Conservation (phyloP, 1,139 yeast genomes). For the Yamadazyma siamensis region DNA sequence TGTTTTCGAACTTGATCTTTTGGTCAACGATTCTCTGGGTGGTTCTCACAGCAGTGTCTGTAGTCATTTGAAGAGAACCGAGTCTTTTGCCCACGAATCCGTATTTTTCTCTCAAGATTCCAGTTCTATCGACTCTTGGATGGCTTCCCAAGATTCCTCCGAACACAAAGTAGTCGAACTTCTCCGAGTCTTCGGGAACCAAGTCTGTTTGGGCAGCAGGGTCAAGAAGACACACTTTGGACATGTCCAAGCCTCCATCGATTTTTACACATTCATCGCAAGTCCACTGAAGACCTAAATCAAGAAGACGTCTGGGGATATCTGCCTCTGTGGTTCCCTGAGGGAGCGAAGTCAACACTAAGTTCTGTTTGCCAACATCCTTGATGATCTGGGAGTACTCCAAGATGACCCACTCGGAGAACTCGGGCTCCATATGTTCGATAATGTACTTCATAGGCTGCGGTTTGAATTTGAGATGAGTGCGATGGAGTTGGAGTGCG, state of each 20-base stretch:
- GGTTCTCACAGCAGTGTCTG: constrained; percentile 94
- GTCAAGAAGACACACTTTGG: constrained; percentile 76
- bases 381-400: constrained; percentile 81
- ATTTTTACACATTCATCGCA: constrained; percentile 61
- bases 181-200: constrained; percentile 59
- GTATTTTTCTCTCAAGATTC: constrained; percentile 73
- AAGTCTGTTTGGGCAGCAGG: constrained; percentile 81
- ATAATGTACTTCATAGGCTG: constrained; percentile 86
- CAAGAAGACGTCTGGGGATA: constrained; percentile 59
- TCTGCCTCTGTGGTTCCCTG: constrained; percentile 54
- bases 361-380: constrained; percentile 76
- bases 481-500: constrained; percentile 1
- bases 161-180: constrained; percentile 84
- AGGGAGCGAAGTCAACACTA: constrained; percentile 78
- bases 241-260: constrained; percentile 41
- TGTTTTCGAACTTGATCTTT: constrained; percentile 57
- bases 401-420: constrained; percentile 91
- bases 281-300: constrained; percentile 79
- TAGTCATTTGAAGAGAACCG: constrained; percentile 91
- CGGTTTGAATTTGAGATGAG: too few species aligned
- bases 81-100: constrained; percentile 83
- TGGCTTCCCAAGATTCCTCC: constrained; percentile 97
- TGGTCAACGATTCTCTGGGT: constrained; percentile 72
- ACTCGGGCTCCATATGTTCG: constrained; percentile 97
- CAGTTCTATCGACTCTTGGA: constrained; percentile 95